phyloP scores from a whole-genome alignment of 2,329 filamentous ascomycete species.

The Alternaria sp. region DNA sequence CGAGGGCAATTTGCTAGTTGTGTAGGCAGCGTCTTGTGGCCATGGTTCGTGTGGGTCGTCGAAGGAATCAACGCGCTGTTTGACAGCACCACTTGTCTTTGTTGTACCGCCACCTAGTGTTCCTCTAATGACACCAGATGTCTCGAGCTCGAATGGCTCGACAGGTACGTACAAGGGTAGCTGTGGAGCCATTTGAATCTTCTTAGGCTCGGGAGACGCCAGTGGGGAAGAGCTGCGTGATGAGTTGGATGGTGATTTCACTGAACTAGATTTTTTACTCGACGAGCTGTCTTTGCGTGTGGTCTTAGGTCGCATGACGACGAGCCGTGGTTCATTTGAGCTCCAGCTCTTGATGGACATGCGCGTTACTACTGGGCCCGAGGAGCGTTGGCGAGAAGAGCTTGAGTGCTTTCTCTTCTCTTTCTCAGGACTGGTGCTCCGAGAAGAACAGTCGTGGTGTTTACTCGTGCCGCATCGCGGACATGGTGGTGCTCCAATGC shows the following conservation, averaged over 20 bases:
- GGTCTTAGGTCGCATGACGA: constrained; percentile 48
- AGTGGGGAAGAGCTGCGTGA: constrained; percentile 33
- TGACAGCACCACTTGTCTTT: constrained; percentile 17
- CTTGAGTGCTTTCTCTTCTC: constrained; percentile 37
- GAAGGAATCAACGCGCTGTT: constrained; percentile 34
- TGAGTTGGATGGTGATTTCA: constrained; percentile 33
- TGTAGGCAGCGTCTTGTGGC: constrained; percentile 29
- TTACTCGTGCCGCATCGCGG: constrained; percentile 37
- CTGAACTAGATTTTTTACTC: constrained; percentile 34
- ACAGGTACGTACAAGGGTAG: constrained; percentile 32
- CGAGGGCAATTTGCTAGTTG: constrained; percentile 16
- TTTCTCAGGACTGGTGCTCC: constrained; percentile 28
- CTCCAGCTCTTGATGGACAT: constrained; percentile 39
- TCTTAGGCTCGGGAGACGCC: constrained; percentile 33
- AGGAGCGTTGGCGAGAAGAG: constrained; percentile 33
- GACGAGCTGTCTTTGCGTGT: constrained; percentile 38
- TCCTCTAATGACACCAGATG: constrained; percentile 20
- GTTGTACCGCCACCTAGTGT: constrained; percentile 20
- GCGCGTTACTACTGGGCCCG: constrained; percentile 41
- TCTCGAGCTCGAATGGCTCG: constrained; percentile 34
- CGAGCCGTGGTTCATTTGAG: constrained; percentile 49
- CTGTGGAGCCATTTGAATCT: constrained; percentile 13
- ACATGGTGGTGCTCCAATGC: constrained; percentile 30
- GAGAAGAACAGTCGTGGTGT: constrained; percentile 34
- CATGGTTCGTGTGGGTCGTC: constrained; percentile 36